Evolutionary conservation across 176 grass and related monocot genomes (phyloP), one percentile per base, ranked within the genome.

Genomic region (Raddia distichophylla): DNA sequence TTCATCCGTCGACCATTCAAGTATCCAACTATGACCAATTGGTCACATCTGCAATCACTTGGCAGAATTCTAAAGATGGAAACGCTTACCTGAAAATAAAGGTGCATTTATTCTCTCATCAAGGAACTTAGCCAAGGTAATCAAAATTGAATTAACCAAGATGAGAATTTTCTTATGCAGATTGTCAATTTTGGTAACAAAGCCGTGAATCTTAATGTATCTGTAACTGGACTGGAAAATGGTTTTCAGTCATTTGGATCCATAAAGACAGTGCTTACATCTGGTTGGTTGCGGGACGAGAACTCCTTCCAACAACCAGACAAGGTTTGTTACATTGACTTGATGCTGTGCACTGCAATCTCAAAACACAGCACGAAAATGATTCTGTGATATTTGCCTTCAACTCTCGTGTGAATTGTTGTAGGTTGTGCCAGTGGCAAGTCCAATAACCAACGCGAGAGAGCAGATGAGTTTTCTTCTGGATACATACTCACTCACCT

Each of bases 221-320:
- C 80, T 80, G 74, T 87, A 78, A 81, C 86, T 86, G 92, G 92
- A 77, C 46, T 98, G 59, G 81, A 87, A 75, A 87, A 67, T 60
- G 40, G n/a, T 20, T 86, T 98, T 35, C 78, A 88, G 56, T 65
- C 53, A 81, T 87, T 80, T 65, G 92, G 88, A 65, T 91, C 90
- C 71, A 61, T 60, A 69, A 93, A 94, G 55, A 94, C 95, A 27
- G 84, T 98, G 37, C 88, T 98, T 62, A 88, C 90, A 14, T 97
- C 94, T 10, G 85, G 86, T 50, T 78, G 78, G 70, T 61, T 89
- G n/a, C 63, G 49, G 57, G 92, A 98, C 68, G 95, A 98, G 78
- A 98, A 98, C 79, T 98, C 95, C 55, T 98, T 98, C 86, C 79
- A 89, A 64, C 81, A 90, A 60, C 92, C 92, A 69, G 85, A 94